Base-by-base conservation (phyloP, 176 grass and related monocot species). In the Themeda triandra region DNA sequence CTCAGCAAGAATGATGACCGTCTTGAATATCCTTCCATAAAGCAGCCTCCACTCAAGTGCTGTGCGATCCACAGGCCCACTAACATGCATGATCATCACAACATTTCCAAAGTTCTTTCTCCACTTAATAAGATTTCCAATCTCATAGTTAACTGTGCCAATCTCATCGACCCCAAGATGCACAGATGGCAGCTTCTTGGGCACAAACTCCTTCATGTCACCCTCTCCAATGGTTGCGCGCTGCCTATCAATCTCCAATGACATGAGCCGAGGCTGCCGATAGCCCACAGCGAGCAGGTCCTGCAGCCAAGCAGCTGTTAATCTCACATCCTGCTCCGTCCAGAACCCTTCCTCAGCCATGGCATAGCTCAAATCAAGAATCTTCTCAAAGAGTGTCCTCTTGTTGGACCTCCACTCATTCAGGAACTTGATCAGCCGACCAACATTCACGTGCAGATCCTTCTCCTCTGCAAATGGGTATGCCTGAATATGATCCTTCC, bases 81-180 rank as follows among this genome's bases (percentile, higher is more conserved):
- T 92, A 76, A 92, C 92, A 58, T 94, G 90, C 91, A 99, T 96
- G 76, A 99, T 87, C 63, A 99, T 86, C 75, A 99, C 97, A 4
- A 99, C 86, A 88, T 99, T 96, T 9, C 93, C 97, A 37, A 99
- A 99, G 71, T 96, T 85, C 75, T 99, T 99, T 79, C 93, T 94
- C 97, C 97, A 99, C 76, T 92, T 93, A 77, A 99, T 96, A 46
- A 99, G 90, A 79, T 99, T 99, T 28, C 97, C 93, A 88, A 99
- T 99, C 76, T 99, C 97, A 66, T 87, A 99, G 81, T 94, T 99
- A 79, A 99, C 97, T 27, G 87, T 87, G 35, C 93, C 97, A 39
- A 86, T 93, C 84, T 99, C 97, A 83, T 99, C 97, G 21, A 99
- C 97, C 4, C 97, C 97, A 40, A 99, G 91, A 66, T 99, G 97